These are phyloP conservation scores for Xylaria sp. DNA, from an alignment of 2,329 filamentous ascomycete species.

Conservation along the genomic window DNA sequence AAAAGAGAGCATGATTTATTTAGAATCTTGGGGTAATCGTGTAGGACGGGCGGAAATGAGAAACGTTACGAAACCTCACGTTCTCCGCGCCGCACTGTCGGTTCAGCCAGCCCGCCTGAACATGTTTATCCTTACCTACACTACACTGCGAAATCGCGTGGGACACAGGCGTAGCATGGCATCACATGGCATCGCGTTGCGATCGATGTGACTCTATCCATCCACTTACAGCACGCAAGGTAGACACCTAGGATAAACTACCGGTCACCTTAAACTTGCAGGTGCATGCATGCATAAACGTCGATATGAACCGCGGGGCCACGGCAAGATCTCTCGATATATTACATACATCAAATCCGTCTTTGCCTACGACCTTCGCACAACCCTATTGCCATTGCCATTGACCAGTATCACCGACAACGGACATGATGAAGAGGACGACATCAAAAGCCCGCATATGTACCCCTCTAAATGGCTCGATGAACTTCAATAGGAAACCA, in stretches of 20 bases:
- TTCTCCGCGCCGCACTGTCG: conserved; percentile 25
- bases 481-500: not conserved
- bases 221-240: too few relatives aligned
- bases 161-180: conserved; percentile 22
- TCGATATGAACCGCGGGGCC: conserved; percentile 23
- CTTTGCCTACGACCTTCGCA: not conserved
- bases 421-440: not conserved
- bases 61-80: not conserved
- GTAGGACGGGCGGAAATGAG: conserved; percentile 6
- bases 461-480: not conserved
- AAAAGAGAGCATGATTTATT: not conserved
- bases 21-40: conserved; percentile 1
- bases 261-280: not conserved
- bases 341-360: not conserved
- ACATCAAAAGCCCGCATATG: not conserved
- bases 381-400: conserved; percentile 1
- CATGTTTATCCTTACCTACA: not conserved
- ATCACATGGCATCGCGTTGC: conserved; percentile 19
- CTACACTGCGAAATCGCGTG: not conserved
- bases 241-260: not conserved
- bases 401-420: not conserved
- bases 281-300: conserved; percentile 15
- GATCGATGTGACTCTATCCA: conserved; percentile 5
- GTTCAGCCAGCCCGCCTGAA: not conserved
- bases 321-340: conserved; percentile 8